Conservation (phyloP, 257 asterid species). For the Echium plantagineum region DNA sequence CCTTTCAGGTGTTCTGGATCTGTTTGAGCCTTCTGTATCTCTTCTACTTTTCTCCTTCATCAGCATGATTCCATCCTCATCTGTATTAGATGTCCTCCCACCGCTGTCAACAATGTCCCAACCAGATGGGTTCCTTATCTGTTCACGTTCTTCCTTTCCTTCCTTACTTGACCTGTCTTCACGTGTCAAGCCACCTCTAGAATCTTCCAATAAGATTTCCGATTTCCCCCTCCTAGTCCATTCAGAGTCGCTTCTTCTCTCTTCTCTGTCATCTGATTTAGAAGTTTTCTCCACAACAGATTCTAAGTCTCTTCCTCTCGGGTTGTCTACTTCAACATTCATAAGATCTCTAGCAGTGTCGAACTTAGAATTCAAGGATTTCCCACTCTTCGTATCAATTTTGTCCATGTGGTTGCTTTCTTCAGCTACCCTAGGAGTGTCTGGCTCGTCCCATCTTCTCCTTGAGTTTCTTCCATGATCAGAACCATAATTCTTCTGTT, state of each 20-base stretch:
- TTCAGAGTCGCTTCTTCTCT: slow-evolving; percentile 40
- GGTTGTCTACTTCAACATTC: slow-evolving; percentile 25
- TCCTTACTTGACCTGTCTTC: slow-evolving; percentile 38
- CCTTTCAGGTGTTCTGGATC: slow-evolving; percentile 62
- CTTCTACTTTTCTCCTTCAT: slow-evolving; percentile 51
- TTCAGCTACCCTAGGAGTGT: slow-evolving; percentile 10
- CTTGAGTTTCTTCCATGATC: slow-evolving; percentile 48
- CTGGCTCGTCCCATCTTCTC: slow-evolving; percentile 82
- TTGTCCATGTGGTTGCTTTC: slow-evolving; percentile 26
- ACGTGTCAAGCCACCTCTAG: slow-evolving; percentile 22
- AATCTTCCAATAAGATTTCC: slow-evolving; percentile 46
- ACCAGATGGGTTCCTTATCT: slow-evolving; percentile 25
- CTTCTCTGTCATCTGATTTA: slow-evolving; percentile 43
- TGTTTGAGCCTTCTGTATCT: slow-evolving; percentile 38
- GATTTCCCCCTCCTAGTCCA: slow-evolving; percentile 49
- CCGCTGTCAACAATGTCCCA: slow-evolving; percentile 31
- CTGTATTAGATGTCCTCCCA: slow-evolving; percentile 41
- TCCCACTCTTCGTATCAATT: slow-evolving; percentile 36
- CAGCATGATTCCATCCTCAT: slow-evolving; percentile 39
- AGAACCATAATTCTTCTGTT: slow-evolving; percentile 45
- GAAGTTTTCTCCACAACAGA: slow-evolving; percentile 33
- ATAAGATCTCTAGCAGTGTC: slow-evolving; percentile 19
- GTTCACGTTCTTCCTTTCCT: slow-evolving; percentile 43
- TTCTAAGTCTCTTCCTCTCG: slow-evolving; percentile 20
- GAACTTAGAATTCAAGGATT: slow-evolving; percentile 28